Conservation (phyloP, 1,139 yeast species). For the Kurtzmaniella quercitrusa region DNA sequence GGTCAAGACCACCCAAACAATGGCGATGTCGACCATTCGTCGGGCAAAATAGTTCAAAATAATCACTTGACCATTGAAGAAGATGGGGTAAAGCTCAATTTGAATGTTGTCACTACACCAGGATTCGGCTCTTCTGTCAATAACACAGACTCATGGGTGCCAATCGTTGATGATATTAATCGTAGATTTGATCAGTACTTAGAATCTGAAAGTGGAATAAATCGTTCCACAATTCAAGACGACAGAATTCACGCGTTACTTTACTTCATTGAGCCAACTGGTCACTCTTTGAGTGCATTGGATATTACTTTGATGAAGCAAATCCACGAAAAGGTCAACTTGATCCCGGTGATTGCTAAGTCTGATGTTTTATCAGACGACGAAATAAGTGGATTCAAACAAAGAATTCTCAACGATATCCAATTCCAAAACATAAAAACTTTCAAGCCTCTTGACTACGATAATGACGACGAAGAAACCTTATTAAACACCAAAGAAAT, state of each 20-base stretch:
- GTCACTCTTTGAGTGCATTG: slow-evolving; percentile 84
- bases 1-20: slow-evolving; percentile 27
- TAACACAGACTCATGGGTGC: slow-evolving; percentile 87
- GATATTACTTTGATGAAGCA: slow-evolving; percentile 88
- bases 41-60: slow-evolving; percentile 57
- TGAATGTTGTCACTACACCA: slow-evolving; percentile 85
- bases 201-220: slow-evolving; percentile 85
- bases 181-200: slow-evolving; percentile 80
- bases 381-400: slow-evolving; percentile 74
- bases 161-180: slow-evolving; percentile 88
- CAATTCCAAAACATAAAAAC: slow-evolving; percentile 69
- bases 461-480: slow-evolving; percentile 85
- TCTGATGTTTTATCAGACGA: slow-evolving; percentile 90
- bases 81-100: slow-evolving; percentile 82
- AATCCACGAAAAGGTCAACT: slow-evolving; percentile 86
- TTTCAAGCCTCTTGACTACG: slow-evolving; percentile 76
- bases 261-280: slow-evolving; percentile 95
- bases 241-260: slow-evolving; percentile 83
- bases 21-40: slow-evolving; percentile 6
- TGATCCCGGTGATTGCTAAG: slow-evolving; percentile 93
- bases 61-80: slow-evolving; percentile 79
- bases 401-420: slow-evolving; percentile 72
- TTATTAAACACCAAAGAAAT: slow-evolving; percentile 61
- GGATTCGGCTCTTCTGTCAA: slow-evolving; percentile 94
- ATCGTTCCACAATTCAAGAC: slow-evolving; percentile 70